Evolutionary conservation across 352 stramenopile genomes (phyloP), one percentile per base, ranked within the genome.

Genomic region (Phytopythium mirpurense): DNA sequence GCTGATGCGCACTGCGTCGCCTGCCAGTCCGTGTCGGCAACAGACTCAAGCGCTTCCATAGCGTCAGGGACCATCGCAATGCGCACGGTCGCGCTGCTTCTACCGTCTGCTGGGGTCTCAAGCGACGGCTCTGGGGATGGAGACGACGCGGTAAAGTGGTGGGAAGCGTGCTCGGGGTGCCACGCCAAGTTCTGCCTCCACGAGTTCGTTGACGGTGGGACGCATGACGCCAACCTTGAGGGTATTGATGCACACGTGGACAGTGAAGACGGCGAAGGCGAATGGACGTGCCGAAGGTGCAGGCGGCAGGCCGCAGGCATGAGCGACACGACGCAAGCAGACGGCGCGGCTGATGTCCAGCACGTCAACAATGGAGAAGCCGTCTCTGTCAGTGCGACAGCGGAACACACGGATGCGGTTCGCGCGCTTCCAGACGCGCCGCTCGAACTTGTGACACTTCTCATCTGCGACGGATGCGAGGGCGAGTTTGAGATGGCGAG

Each of bases 401-500:
- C 5, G 15, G 41, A 21, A 14, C 21, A n/a, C 32, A 1, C 23
- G 6, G 23, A 34, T n/a, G 14, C 10, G 8, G 8, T 31, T 1
- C 11, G n/a, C 12, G 40, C 16, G 15, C 32, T 36, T 54, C 32
- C 23, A 36, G 31, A 19, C 15, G 12, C 19, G 18, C 19, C 52
- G 19, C 48, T 3, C 1, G 54, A 73, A 15, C 55, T 75, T 9
- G 62, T 65, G 31, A 77, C 63, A 0, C 34, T 86, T 27, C 51
- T 90, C 15, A 70, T 86, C 12, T 93, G 83, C 41, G 78, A 86
- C 47, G 77, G 77, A n/a, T 93, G 83, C 43, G 68, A 90, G 15
- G 57, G 61, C 23, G 74, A 92, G 45, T 82, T 74, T 36, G 70
- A 87, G 21, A 68, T 83, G 60, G 58, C 68, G 10, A 56, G 46